A percentile compares a stretch with the other conserved stretches of the same genome.
phyloP scores from a whole-genome alignment of 768 basidiomycete species.

The Kwoniella dendrophila region DNA sequence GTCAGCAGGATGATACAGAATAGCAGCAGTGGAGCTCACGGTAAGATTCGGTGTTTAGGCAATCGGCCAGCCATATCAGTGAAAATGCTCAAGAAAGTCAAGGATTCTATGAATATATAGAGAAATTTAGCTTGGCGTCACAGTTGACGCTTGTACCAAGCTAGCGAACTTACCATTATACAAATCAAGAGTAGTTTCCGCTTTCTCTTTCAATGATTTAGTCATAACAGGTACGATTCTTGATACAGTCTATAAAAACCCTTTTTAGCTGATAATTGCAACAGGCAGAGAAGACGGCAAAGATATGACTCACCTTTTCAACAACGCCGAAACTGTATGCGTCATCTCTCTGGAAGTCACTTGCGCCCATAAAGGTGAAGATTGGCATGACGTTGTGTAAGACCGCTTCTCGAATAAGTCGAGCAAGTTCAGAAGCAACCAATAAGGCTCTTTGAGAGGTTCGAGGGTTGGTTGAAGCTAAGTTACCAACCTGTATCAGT shows the following conservation, averaged over 20 bases:
- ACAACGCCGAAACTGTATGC: slow-evolving; percentile 93
- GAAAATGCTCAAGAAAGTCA: slow-evolving; percentile 85
- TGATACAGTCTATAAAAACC: slow-evolving; percentile 72
- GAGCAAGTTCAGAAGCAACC: slow-evolving; percentile 79
- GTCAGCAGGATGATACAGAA: not conserved
- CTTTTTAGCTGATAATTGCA: not conserved
- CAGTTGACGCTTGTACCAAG: not conserved
- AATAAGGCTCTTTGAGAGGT: slow-evolving; percentile 91
- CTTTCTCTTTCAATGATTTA: slow-evolving; percentile 68
- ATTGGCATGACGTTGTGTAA: slow-evolving; percentile 96
- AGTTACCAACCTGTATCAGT: not conserved
- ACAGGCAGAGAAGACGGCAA: not conserved
- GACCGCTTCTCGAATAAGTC: slow-evolving; percentile 84
- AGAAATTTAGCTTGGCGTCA: slow-evolving; percentile 1
- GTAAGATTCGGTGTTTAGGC: slow-evolving; percentile 86
- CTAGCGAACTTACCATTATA: slow-evolving; percentile 57
- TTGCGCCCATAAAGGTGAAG: slow-evolving; percentile 99
- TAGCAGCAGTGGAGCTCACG: slow-evolving; percentile 60
- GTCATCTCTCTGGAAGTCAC: slow-evolving; percentile 94
- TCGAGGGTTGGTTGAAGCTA: slow-evolving; percentile 87
- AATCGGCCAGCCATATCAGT: slow-evolving; percentile 90
- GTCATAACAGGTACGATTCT: slow-evolving; percentile 93
- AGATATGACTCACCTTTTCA: slow-evolving; percentile 67
- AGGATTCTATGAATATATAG: slow-evolving; percentile 59
- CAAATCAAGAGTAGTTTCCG: slow-evolving; percentile 64